phyloP scores from a whole-genome alignment of 306 rosid species.

The Hippophae gyantsensis region DNA sequence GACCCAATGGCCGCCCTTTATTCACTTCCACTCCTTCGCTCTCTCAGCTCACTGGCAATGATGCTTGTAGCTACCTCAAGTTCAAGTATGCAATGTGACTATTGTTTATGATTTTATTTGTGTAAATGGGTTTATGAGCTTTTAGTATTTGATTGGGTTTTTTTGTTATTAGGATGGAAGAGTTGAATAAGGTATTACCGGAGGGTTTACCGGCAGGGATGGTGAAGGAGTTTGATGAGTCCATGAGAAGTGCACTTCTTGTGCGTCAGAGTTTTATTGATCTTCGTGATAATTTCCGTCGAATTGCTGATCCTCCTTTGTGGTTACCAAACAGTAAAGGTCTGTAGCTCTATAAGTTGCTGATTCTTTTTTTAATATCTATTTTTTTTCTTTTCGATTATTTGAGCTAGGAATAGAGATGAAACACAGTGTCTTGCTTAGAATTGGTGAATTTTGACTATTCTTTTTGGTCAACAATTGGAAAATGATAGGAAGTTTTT shows the following conservation, averaged over 20 bases:
- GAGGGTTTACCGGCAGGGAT: constrained; percentile 83
- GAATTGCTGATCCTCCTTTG: constrained; percentile 64
- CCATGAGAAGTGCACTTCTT: constrained; percentile 57
- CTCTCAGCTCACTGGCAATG: constrained; percentile 43
- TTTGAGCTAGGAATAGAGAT: neutral
- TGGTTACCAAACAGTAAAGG: constrained; percentile 47
- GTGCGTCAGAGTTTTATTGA: constrained; percentile 76
- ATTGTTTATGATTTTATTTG: neutral
- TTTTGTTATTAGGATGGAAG: constrained; percentile 36
- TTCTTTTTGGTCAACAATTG: neutral
- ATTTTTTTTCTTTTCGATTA: neutral
- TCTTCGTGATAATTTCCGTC: constrained; percentile 74
- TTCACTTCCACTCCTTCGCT: constrained; percentile 54
- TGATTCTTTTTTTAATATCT: neutral
- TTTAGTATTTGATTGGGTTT: neutral
- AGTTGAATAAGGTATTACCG: constrained; percentile 48
- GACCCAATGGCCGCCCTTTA: constrained; percentile 61
- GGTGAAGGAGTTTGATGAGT: constrained; percentile 79
- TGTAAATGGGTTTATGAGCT: neutral
- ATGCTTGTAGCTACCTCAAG: constrained; percentile 49
- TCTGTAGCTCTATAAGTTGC: neutral
- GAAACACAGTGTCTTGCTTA: neutral
- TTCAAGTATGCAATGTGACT: constrained; percentile 37
- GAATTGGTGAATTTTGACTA: neutral
- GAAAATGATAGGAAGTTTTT: neutral